Evolutionary conservation across 768 basidiomycete species (phyloP).

Genomic region (Boletus fagicola): DNA sequence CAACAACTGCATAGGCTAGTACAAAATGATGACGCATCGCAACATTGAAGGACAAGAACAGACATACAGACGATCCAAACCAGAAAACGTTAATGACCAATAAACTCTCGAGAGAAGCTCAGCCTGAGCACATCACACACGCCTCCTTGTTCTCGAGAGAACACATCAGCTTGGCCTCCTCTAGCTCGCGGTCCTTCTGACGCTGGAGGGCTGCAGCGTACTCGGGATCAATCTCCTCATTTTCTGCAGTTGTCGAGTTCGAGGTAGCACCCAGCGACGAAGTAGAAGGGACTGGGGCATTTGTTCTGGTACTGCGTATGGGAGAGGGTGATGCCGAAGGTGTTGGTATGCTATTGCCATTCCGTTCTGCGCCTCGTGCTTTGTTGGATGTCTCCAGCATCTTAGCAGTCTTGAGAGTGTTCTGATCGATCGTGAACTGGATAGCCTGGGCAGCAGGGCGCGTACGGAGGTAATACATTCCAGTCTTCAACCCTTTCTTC

Average conservation of each 20-base stretch:
- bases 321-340: conserved; percentile 31
- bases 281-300: conserved; percentile 28
- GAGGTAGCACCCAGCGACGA: conserved; percentile 18
- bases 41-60: not conserved
- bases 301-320: conserved; percentile 30
- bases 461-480: conserved; percentile 97
- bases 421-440: conserved; percentile 95
- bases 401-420: conserved; percentile 60
- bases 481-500: conserved; percentile 98
- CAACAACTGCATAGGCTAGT: conserved; percentile 17
- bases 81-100: not conserved
- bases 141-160: conserved; percentile 93
- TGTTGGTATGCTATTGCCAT: conserved; percentile 17
- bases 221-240: conserved; percentile 56
- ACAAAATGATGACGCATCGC: conserved; percentile 6
- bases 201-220: conserved; percentile 76
- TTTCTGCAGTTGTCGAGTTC: conserved; percentile 27
- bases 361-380: conserved; percentile 15
- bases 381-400: conserved; percentile 24
- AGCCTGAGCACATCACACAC: conserved; percentile 89
- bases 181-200: conserved; percentile 69
- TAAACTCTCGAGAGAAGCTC: conserved; percentile 18
- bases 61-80: conserved; percentile 5
- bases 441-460: conserved; percentile 93
- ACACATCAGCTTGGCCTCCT: conserved; percentile 79